Base-by-base conservation (phyloP, 805 yeast genomes). In the Ogataea corticis region DNA sequence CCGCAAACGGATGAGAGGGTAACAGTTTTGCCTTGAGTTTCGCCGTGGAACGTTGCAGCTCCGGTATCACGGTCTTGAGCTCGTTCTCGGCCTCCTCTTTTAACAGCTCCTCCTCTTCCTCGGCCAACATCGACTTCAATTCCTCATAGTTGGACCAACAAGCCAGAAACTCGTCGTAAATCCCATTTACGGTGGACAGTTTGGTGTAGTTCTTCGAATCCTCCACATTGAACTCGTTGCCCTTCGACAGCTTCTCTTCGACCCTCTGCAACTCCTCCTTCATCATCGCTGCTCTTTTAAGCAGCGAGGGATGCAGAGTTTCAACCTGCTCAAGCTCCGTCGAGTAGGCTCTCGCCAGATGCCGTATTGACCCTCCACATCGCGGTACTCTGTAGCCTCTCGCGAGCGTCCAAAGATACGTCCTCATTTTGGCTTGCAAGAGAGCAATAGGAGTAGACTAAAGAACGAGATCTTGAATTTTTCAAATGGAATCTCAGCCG, bases 1-100 rank as follows among this genome's bases (percentile, higher is more conserved):
- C 94, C 3, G 83, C 77, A 62, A 85, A 87, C 36, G 81, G 83
- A 52, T 85, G 83, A 2, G 87, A 80, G 2, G 97, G 97, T 17
- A 92, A 66, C 4, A 94, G 69, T 33, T 75, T 72, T 5, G 73
- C 58, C 48, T 83, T 80, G n/a, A 87, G 66, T 27, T 67, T 65
- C 2, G 65, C 60, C 0, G 81, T 69, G 1, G 76, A 59, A 9
- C 62, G 53, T 3, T 63, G 61, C 9, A 87, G 62, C 11, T 63
- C 60, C 0, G 85, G 85, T 5, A 70, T 44, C 2, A 66, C 49
- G 0, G 65, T 57, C 1, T 68, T 69, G 4, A 88, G 56, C 58
- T 91, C 97, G 3, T 49, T 50, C 34, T 71, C 61, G 0, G 96
- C 97, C 12, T 85, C 91, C 4, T 67, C 71, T 31, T 67, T 68